Conservation (phyloP, 805 yeast genomes). For the Wickerhamiella spandovensis region DNA sequence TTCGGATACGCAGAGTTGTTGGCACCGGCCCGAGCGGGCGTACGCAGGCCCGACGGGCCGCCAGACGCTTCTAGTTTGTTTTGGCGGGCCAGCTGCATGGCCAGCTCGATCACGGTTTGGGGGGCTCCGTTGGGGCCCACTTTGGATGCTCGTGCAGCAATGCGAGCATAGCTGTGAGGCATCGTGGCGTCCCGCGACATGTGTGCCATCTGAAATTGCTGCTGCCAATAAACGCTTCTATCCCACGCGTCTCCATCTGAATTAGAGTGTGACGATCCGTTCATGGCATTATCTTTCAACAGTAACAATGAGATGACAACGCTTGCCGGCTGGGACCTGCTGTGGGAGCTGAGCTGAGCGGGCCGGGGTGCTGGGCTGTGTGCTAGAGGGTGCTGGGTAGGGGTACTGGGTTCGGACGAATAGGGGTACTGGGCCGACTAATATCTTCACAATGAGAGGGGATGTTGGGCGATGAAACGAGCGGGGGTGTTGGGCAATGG, state of each 20-base stretch:
- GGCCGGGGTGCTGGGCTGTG: too few relatives aligned
- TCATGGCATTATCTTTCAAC: slow-evolving; percentile 1
- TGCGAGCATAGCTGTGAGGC: slow-evolving; percentile 75
- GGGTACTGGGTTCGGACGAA: too few relatives aligned
- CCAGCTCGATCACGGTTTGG: slow-evolving; percentile 27
- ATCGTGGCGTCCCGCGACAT: slow-evolving; percentile 52
- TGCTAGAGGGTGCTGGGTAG: too few relatives aligned
- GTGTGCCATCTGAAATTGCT: slow-evolving; percentile 60
- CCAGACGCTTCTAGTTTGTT: slow-evolving; percentile 20
- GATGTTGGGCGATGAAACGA: too few relatives aligned
- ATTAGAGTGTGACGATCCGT: neutral
- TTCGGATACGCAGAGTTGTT: slow-evolving; percentile 14
- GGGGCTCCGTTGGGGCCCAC: slow-evolving; percentile 17
- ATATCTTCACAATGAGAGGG: too few relatives aligned
- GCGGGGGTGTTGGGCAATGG: too few relatives aligned
- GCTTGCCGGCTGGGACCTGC: too few relatives aligned
- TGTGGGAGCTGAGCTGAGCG: too few relatives aligned
- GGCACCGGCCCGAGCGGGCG: slow-evolving; percentile 19
- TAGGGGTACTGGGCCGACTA: too few relatives aligned
- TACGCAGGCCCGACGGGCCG: slow-evolving; percentile 26
- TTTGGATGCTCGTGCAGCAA: slow-evolving; percentile 49
- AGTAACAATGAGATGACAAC: neutral
- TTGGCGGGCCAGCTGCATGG: slow-evolving; percentile 25
- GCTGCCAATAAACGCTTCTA: slow-evolving; percentile 45
- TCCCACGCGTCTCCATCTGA: slow-evolving; percentile 10